Evolutionary conservation across 331 rosid genomes (phyloP).

Genomic region (Ulmus americana): DNA sequence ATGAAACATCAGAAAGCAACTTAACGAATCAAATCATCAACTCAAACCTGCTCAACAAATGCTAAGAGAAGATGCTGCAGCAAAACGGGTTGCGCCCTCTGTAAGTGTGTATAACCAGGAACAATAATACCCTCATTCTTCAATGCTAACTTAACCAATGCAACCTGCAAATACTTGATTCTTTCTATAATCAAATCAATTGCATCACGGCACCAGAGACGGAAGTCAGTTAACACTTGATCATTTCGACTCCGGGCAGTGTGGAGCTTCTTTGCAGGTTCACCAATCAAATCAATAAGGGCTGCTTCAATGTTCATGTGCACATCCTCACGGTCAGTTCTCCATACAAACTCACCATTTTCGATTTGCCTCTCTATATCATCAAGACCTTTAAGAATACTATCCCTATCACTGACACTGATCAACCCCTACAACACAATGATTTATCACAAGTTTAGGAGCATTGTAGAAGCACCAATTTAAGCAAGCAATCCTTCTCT

Average conservation of each 20-base stretch:
- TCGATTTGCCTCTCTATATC: slow-evolving; percentile 65
- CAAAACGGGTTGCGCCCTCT: slow-evolving; percentile 85
- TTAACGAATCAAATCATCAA: not conserved
- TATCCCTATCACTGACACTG: slow-evolving; percentile 49
- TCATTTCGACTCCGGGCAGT: slow-evolving; percentile 90
- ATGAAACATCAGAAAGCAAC: not conserved
- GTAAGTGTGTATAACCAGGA: slow-evolving; percentile 91
- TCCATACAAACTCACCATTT: slow-evolving; percentile 74
- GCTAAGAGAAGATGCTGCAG: slow-evolving; percentile 80
- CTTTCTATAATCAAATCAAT: slow-evolving; percentile 49
- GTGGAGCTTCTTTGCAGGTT: slow-evolving; percentile 92
- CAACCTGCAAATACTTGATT: slow-evolving; percentile 57
- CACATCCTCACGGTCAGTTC: slow-evolving; percentile 89
- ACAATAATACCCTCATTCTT: slow-evolving; percentile 64
- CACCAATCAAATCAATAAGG: slow-evolving; percentile 81
- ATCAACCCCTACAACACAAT: slow-evolving; percentile 55
- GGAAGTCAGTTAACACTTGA: slow-evolving; percentile 69
- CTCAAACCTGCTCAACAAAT: slow-evolving; percentile 80
- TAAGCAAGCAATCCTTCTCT: not conserved
- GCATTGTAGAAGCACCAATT: not conserved
- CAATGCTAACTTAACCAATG: slow-evolving; percentile 57
- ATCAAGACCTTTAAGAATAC: slow-evolving; percentile 59
- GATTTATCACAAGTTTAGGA: not conserved
- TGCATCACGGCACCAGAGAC: slow-evolving; percentile 88
- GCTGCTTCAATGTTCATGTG: slow-evolving; percentile 98